phyloP scores from a whole-genome alignment of 2,329 filamentous ascomycete genomes.

The Acrodontium crateriforme region DNA sequence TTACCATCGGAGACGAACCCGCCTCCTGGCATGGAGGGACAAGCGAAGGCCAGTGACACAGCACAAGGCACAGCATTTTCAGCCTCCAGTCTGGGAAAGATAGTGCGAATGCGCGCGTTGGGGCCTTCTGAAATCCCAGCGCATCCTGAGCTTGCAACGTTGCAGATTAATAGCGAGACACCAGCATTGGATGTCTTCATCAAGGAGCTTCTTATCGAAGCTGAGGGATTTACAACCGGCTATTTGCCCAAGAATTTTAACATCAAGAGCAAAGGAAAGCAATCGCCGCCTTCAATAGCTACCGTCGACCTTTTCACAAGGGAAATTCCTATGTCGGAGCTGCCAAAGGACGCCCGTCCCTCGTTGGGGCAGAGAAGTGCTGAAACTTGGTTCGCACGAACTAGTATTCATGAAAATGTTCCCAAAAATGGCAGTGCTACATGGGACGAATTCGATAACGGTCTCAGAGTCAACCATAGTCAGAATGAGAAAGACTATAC shows the following conservation, averaged over 20 bases:
- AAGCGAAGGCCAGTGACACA: too few species aligned
- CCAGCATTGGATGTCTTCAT: conserved; percentile 40
- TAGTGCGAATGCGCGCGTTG: conserved; percentile 22
- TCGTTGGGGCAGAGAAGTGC: conserved; percentile 15
- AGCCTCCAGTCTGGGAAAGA: conserved; percentile 7
- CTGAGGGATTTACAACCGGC: conserved; percentile 43
- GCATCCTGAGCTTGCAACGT: conserved; percentile 20
- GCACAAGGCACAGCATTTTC: neutral
- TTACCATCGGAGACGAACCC: too few species aligned
- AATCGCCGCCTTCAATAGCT: conserved; percentile 35
- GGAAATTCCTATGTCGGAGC: conserved; percentile 32
- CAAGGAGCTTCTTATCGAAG: conserved; percentile 41
- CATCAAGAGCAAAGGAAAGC: conserved; percentile 33
- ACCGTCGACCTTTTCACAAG: conserved; percentile 42
- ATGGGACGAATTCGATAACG: conserved; percentile 49
- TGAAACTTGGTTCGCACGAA: conserved; percentile 52
- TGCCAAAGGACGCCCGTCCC: conserved; percentile 21
- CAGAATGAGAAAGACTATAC: conserved; percentile 46
- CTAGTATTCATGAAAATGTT: conserved; percentile 45
- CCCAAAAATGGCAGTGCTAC: conserved; percentile 39
- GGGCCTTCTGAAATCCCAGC: conserved; percentile 19
- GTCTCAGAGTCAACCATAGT: conserved; percentile 46
- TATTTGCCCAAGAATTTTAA: conserved; percentile 43
- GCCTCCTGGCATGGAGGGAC: too few species aligned
- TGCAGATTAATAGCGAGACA: conserved; percentile 19